Evolutionary conservation across 2,329 filamentous ascomycete species (phyloP), one percentile per base, ranked within the genome.

Genomic region (Phyllosticta paracitricarpa): DNA sequence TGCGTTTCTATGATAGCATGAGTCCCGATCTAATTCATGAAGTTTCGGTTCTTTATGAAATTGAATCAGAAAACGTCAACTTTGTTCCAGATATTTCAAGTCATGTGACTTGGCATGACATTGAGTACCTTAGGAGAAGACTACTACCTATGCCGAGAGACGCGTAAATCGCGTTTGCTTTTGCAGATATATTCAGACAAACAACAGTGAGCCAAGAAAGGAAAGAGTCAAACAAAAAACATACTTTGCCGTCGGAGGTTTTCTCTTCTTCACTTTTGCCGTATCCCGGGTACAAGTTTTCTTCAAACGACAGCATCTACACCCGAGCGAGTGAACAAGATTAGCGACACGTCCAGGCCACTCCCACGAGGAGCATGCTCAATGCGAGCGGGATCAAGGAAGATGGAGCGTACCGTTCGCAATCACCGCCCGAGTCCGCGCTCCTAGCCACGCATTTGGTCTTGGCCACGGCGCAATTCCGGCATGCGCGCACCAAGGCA

Each of bases 201-300:
- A 24, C 54, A 57, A 22, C 54, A 57, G n/a, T 3, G 33, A 10
- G 10, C 12, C 19, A 30, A 53, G 40, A 48, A 48, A 48, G 51
- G 28, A 40, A 48, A 56, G 33, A 56, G 22, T 4, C 40, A 48
- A 54, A 60, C 55, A 53, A 35, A 22, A 54, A 61, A 30, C 58
- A 30, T 61, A 61, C 59, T 61, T 61, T 51, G 59, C 59, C 40
- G 59, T 61, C 12, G 60, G 60, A 25, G 60, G 56, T 33, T 62
- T 62, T 33, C 60, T 58, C 40, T 62, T 62, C 60, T 57, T 57
- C 48, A 28, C 26, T 30, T 40, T 58, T n/a, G 56, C 56, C n/a
- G 48, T n/a, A 35, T 62, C 60, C 12, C 60, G 28, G 22, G 55
- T 40, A 33, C 60, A 62, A 54, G 53, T 24, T 25, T 56, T 51